Evolutionary conservation across 2,329 filamentous ascomycete species (phyloP).

Genomic region (Didymella pinodella): DNA sequence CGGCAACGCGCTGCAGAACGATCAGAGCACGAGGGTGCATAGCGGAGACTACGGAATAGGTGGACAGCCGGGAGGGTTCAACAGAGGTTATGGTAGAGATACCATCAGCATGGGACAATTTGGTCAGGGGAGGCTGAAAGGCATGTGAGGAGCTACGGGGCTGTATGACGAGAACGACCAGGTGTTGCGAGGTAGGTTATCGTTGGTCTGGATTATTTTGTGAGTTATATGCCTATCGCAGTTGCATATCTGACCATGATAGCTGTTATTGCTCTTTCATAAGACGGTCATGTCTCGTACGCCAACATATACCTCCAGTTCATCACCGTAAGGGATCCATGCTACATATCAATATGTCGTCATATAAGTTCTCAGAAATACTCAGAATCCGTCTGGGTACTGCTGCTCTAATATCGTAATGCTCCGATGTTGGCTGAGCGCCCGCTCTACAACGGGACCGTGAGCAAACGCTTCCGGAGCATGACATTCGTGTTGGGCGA

Average conservation of each 20-base stretch:
- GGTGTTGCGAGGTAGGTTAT: too few species aligned
- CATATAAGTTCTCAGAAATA: background rate
- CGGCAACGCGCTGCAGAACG: slow-evolving; percentile 4
- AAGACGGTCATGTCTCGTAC: background rate
- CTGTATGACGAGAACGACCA: background rate
- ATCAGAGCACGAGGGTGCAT: slow-evolving; percentile 19
- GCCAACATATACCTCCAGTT: background rate
- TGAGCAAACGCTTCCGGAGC: background rate
- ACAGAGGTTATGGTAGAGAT: slow-evolving; percentile 10
- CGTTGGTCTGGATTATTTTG: background rate
- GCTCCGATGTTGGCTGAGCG: background rate
- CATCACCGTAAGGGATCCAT: background rate
- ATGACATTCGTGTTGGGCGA: background rate
- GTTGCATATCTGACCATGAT: background rate
- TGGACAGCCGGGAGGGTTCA: background rate
- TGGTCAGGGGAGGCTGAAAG: slow-evolving; percentile 31
- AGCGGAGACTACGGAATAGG: slow-evolving; percentile 23
- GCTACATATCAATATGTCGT: background rate
- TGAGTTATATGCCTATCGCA: background rate
- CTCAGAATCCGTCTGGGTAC: background rate
- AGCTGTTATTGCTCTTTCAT: background rate
- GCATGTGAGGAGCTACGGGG: slow-evolving; percentile 12
- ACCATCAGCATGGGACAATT: slow-evolving; percentile 21
- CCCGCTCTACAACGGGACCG: background rate
- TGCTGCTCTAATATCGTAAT: background rate